These are phyloP conservation scores for Nemania diffusa DNA, from an alignment of 2,329 filamentous ascomycete genomes.

Conservation along the genomic window DNA sequence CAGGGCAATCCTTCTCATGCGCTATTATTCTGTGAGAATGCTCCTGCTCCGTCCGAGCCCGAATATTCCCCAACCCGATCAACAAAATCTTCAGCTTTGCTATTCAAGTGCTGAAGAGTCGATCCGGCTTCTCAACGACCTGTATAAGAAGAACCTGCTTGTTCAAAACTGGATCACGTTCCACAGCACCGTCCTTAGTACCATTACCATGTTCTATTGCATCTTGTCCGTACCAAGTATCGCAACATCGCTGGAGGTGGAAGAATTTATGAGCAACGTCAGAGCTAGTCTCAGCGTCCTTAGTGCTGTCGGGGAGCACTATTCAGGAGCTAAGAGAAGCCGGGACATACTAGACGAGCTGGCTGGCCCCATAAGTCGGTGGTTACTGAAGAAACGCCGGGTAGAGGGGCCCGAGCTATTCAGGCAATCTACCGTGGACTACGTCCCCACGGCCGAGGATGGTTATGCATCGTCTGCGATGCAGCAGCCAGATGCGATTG, in stretches of 20 bases:
- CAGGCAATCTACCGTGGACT: slow-evolving; percentile 3
- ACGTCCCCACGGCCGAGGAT: not conserved
- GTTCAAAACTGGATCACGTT: slow-evolving; percentile 61
- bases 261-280: slow-evolving; percentile 55
- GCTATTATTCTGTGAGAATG: slow-evolving; percentile 61
- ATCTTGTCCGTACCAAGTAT: slow-evolving; percentile 59
- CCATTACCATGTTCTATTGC: slow-evolving; percentile 62
- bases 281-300: slow-evolving; percentile 58
- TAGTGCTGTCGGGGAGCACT: slow-evolving; percentile 62
- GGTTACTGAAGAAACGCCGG: slow-evolving; percentile 30
- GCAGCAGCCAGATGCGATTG: slow-evolving; percentile 5
- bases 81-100: slow-evolving; percentile 54
- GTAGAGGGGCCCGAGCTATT: not conserved
- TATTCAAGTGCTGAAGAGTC: slow-evolving; percentile 55
- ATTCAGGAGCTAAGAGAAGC: slow-evolving; percentile 60
- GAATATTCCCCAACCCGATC: slow-evolving; percentile 59
- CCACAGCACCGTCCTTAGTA: slow-evolving; percentile 59
- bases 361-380: slow-evolving; percentile 28
- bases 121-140: slow-evolving; percentile 54
- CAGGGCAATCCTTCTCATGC: slow-evolving; percentile 54
- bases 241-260: slow-evolving; percentile 51
- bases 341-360: slow-evolving; percentile 58
- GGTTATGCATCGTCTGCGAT: slow-evolving; percentile 5
- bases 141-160: slow-evolving; percentile 58
- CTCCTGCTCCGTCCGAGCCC: slow-evolving; percentile 63